Base-by-base conservation (phyloP, 352 stramenopile genomes). In the Phytophthora sojae region DNA sequence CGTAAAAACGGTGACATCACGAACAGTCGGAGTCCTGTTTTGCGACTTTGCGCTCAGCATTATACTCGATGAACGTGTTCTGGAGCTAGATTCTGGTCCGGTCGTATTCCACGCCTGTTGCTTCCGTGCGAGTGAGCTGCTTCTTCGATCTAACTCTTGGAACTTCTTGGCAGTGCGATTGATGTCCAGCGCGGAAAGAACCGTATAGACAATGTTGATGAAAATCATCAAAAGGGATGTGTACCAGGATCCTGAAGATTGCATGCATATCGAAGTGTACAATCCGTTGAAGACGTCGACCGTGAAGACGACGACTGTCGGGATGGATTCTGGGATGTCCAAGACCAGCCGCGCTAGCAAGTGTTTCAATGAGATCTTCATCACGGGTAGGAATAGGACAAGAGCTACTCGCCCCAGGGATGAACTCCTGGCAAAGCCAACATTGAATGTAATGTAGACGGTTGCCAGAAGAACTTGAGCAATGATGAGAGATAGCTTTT, bases 241-340 rank as follows among this genome's bases (percentile, higher is more conserved):
- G 26, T 32, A 62, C 57, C 57, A 72, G 4, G 57, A 53, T 5
- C 57, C 51, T 12, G 50, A 61, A 4, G 64, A 56, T 47, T 67
- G 50, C 39, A 67, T 67, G 32, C 50, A 72, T 23, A 67, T 72
- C 2, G 51, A 66, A 15, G 19, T 56, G 17, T 62, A 70, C 25
- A 70, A 60, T 25, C 55, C 63, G n/a, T 70, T 64, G 45, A 70
- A 70, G 25, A 65, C 63, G 49, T 70, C 63, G 7, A 70, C n/a
- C 6, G 63, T 70, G 26, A 70, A 67, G 23, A 49, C 64, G 15
- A 72, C 57, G 25, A 72, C 57, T 6, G 29, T 29, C 6, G 57
- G 64, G 14, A 67, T 61, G 6, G 39, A 57, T 23, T 67, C 57
- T 29, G 50, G 47, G 6, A 39, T 67, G 3, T 61, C 32, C 2